A percentile compares a stretch with the other conserved stretches of the same genome.
Evolutionary conservation across 2,329 filamentous ascomycete species (phyloP).

Genomic region (Colletotrichum sp.): DNA sequence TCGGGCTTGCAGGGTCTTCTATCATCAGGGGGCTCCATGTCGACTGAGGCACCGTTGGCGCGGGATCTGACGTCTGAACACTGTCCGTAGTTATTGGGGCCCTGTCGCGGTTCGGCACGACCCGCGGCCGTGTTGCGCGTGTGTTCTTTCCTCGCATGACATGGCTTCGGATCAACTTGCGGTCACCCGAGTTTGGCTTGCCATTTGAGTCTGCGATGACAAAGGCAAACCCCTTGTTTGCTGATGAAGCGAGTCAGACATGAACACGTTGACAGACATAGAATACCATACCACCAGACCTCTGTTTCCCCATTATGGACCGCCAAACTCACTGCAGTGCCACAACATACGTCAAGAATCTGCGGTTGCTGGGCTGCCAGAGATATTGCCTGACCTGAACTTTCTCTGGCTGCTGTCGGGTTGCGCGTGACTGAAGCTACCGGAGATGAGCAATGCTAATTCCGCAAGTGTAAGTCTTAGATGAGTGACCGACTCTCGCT

Average conservation of each 20-base stretch:
- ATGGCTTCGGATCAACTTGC: constrained; percentile 27
- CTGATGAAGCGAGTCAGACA: neutral
- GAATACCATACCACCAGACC: neutral
- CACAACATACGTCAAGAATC: neutral
- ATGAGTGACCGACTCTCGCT: neutral
- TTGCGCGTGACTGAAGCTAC: neutral
- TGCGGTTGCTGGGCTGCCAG: neutral
- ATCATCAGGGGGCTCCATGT: neutral
- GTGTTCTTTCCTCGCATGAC: constrained; percentile 22
- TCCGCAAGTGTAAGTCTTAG: neutral
- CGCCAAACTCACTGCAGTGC: neutral
- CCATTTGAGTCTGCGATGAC: constrained; percentile 27
- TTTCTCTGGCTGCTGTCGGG: neutral
- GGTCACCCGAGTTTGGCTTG: constrained; percentile 25
- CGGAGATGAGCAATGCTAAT: neutral
- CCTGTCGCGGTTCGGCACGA: neutral
- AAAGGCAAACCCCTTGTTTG: constrained; percentile 30
- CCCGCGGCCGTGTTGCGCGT: neutral
- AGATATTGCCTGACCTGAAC: neutral
- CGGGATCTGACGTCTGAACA: neutral
- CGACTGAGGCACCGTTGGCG: neutral
- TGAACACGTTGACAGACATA: too few relatives aligned
- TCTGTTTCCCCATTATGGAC: neutral
- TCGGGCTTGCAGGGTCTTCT: neutral
- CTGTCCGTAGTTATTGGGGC: neutral